Base-by-base conservation (phyloP, 2,329 filamentous ascomycete species). In the Penicillium paneum region DNA sequence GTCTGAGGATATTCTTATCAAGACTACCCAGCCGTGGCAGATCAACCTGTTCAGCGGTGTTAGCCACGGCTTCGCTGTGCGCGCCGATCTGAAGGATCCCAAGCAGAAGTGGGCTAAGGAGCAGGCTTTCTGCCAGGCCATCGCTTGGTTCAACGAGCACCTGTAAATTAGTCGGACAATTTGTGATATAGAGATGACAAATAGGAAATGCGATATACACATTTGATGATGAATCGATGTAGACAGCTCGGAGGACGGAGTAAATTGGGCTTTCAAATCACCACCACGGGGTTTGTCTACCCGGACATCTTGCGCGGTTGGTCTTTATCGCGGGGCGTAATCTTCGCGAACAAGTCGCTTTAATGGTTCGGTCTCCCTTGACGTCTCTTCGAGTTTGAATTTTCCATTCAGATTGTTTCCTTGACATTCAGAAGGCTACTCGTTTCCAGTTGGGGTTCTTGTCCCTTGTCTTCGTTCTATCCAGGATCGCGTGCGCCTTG, bases 51-150 rank as follows among this genome's bases (percentile, higher is more conserved):
- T 83, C 78, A 84, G 83, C 3, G 83, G 84, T 51, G 84, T 90
- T 29, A 73, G 74, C 52, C 90, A 95, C 71, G 90, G 90, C 0
- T 96, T 94, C 65, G 79, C 85, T 8, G 85, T 91, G 2, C 83
- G 89, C 52, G 80, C 79, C 28, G 88, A 94, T 67, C 55, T 81
- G 31, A 79, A 66, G 57, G 79, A 85, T 59, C 80, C 79, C 69
- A 60, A 76, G 42, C 71, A 82, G 66, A 84, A 81, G 70, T 93
- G 82, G 64, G 86, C 88, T 35, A 92, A 90, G 81, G 89, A 95
- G 75, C 84, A 88, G 74, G 90, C 90, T 5, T 94, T 94, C 69
- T 66, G 80, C 60, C 90, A 94, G 78, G 89, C 89, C 34, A 79
- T 91, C 48, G 71, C 78, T 49, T 95, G 90, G 90, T 91, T 95